Base-by-base conservation (phyloP, 1,284 basidiomycete species). In the Mycena citricolor region DNA sequence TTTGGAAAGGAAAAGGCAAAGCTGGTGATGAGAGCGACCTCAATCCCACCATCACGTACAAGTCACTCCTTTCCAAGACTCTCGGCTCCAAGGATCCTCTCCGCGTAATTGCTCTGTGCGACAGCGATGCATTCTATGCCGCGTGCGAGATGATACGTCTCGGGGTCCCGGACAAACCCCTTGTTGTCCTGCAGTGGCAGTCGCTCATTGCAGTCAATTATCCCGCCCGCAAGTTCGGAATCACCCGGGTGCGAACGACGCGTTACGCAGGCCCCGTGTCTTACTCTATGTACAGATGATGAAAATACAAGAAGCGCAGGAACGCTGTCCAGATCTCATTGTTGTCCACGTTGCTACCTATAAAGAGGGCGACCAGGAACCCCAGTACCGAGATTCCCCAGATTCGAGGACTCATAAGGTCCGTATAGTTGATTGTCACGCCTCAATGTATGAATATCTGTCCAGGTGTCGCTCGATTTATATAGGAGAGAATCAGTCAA, bases 341-440 rank as follows among this genome's bases (percentile, higher is more conserved):
- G 81, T 91, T 5, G 86, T 97, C 12, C 95, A 99, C 68, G 94
- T 97, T 31, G 92, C 94, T 20, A 98, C 95, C 6, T 97, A 89
- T 66, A 86, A 82, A 61, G 90, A 94, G 56, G 94, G 94, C 4
- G 91, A 93, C 49, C 71, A 68, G 35, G 85, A 93, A 61, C 90
- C 95, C 10, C 86, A 86, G 0, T 97, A 99, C 63, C 90, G 88
- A 83, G 81, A 91, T 25, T 74, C 89, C 45, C 83, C 94, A 4
- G 84, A 94, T 60, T 85, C 87, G 1, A 75, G 77, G 47, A 97
- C 92, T 8, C 94, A 99, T 70, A 98, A 99, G 76, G 93, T 92
- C 44, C n/a, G 69, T 47, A 41, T 47, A 25, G 42, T 55, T 16
- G 8, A 39, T 10, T 33, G 23, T 16, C 17, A n/a, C 14, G 19